Base-by-base conservation (phyloP, 2,329 filamentous ascomycete genomes). In the Aspergillus viridinutans region DNA sequence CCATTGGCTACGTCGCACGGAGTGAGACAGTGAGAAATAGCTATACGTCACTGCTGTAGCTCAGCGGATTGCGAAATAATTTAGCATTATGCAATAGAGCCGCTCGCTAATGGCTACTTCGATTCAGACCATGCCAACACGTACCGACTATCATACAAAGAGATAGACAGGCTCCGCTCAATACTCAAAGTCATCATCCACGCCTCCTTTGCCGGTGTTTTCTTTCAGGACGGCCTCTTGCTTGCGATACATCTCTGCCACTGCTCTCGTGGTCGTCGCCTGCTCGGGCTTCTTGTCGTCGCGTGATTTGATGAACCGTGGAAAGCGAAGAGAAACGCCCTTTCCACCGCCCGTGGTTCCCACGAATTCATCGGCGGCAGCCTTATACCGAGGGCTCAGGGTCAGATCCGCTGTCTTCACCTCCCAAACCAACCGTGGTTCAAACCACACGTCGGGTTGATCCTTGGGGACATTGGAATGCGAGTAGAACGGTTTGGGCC, bases 111-210 rank as follows among this genome's bases (percentile, higher is more conserved):
- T 38, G 32, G 32, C 32, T 38, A 38, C 32, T 17, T 38, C 14
- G 4, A 29, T 12, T 29, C 28, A 1, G 28, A 12, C 28, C 28
- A n/a, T 20, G 38, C 38, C 38, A n/a, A 20, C 4, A 40, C 7
- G 38, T n/a, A 43, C n/a, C 14, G 49, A 12, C 26, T 21, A 23
- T 29, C 17, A 6, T 50, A n/a, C 32, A 50, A 20, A 50, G 12
- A 35, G 10, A 21, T 17, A 26, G 9, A 48, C 23, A 49, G 5
- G 2, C 32, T 17, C 32, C 12, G 14, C 6, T 67, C 51, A 99
- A 77, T 99, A 99, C 80, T 99, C 94, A 76, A 97, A 99, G 74
- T 97, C 92, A 77, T 97, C 93, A 80, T 99, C 94, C 55, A 92
- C 92, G 3, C 90, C 90, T 0, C 88, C 90, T 78, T 96, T 96